These are phyloP conservation scores for Ophiostoma ulmi DNA, from an alignment of 2,329 filamentous ascomycete genomes.

Conservation along the genomic window DNA sequence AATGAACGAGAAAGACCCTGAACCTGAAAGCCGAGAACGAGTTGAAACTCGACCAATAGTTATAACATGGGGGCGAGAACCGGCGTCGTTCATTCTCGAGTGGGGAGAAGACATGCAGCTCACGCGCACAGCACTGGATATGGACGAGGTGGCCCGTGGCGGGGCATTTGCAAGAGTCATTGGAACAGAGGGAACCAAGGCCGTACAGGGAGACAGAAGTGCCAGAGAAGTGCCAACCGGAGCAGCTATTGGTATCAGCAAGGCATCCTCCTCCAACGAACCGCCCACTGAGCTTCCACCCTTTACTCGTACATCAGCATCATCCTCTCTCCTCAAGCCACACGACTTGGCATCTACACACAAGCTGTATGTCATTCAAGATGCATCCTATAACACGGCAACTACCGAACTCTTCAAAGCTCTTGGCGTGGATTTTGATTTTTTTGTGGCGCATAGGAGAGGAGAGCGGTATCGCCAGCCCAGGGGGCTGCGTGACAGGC, in stretches of 20 bases:
- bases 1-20: neutral
- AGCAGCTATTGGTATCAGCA: neutral
- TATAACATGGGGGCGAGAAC: neutral
- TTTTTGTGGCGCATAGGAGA: slow-evolving; percentile 34
- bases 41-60: neutral
- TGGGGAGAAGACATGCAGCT: slow-evolving; percentile 8
- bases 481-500: neutral
- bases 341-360: neutral
- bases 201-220: too few relatives aligned
- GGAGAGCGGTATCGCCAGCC: slow-evolving; percentile 25
- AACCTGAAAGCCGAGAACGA: neutral
- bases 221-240: neutral
- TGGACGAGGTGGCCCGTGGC: neutral
- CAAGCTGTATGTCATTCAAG: slow-evolving; percentile 30
- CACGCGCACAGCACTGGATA: neutral
- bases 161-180: neutral
- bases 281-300: neutral
- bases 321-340: neutral
- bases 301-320: neutral
- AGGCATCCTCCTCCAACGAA: neutral
- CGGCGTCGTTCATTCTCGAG: neutral
- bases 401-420: slow-evolving; percentile 18
- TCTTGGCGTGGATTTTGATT: slow-evolving; percentile 32
- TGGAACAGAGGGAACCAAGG: neutral
- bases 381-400: slow-evolving; percentile 25